Conservation (phyloP, 129 eudicot genomes). For the Arctium minus region DNA sequence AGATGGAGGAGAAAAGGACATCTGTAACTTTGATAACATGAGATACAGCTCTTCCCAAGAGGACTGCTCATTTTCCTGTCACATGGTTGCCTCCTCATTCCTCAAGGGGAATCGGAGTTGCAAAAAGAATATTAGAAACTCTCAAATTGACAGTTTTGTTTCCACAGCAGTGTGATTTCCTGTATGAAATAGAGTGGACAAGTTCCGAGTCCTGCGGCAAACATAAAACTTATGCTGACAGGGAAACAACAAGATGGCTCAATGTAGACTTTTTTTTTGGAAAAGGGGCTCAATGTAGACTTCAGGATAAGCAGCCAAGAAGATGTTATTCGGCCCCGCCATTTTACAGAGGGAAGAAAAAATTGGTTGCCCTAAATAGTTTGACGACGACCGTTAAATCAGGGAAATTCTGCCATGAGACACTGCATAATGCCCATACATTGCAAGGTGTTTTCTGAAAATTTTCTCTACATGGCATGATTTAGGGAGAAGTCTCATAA, state of each 20-base stretch:
- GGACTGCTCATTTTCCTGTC: neutral
- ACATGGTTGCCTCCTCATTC: neutral
- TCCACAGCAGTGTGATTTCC: neutral
- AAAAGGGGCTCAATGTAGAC: neutral
- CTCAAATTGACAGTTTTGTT: constrained; percentile 7
- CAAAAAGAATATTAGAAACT: constrained; percentile 19
- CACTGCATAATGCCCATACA: constrained; percentile 4
- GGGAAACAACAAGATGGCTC: constrained; percentile 9
- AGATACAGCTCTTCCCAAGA: neutral
- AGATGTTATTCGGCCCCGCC: constrained; percentile 97
- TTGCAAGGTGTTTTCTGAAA: constrained; percentile 36
- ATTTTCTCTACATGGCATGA: constrained; percentile 5
- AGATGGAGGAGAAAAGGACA: constrained; percentile 18
- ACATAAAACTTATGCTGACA: neutral
- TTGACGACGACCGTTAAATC: constrained; percentile 11
- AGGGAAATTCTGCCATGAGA: constrained; percentile 8
- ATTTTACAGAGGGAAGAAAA: constrained; percentile 51
- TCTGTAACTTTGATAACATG: constrained; percentile 13
- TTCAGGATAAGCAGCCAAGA: constrained; percentile 24
- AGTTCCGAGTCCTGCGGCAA: constrained; percentile 9
- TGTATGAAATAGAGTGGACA: constrained; percentile 40
- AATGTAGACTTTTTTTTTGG: neutral
- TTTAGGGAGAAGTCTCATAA: neutral
- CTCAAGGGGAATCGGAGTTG: constrained; percentile 3
- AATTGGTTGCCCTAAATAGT: constrained; percentile 29